A percentile compares a stretch with the other conserved stretches of the same genome.
Conservation (phyloP, 2,329 filamentous ascomycete genomes). For the Trichoderma sp. region DNA sequence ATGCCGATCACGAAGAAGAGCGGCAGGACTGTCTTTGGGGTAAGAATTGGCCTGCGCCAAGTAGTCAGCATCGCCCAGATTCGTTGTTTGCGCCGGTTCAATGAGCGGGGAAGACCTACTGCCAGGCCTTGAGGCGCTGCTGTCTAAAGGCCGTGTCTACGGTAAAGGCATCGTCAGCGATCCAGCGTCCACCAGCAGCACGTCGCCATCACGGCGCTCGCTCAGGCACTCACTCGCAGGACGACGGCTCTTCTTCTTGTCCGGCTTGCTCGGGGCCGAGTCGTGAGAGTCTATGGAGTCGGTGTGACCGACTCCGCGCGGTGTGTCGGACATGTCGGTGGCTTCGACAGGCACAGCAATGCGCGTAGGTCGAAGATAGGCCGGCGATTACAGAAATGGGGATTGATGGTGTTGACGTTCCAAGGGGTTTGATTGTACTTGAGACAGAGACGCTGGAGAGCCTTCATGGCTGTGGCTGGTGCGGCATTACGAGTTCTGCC, state of each 20-base stretch:
- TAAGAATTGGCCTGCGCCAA: constrained; percentile 76
- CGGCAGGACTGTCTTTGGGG: constrained; percentile 88
- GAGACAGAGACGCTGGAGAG: constrained; percentile 16
- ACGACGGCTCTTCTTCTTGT: constrained; percentile 88
- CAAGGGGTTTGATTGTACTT: constrained; percentile 20
- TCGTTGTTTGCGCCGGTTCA: not conserved
- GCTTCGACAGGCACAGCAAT: constrained; percentile 28
- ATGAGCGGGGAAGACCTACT: constrained; percentile 62
- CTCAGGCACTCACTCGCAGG: constrained; percentile 74
- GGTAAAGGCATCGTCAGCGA: constrained; percentile 10
- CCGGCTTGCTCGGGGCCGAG: constrained; percentile 52
- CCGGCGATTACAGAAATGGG: not conserved
- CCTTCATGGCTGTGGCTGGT: constrained; percentile 21
- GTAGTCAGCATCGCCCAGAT: constrained; percentile 41
- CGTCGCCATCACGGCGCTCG: constrained; percentile 11
- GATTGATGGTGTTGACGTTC: constrained; percentile 16
- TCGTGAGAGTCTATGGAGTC: constrained; percentile 60
- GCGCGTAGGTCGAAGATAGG: constrained; percentile 25
- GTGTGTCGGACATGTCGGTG: constrained; percentile 51
- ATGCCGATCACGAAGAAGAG: constrained; percentile 89
- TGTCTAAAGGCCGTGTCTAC: constrained; percentile 95
- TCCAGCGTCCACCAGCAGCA: not conserved
- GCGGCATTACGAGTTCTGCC: constrained; percentile 18
- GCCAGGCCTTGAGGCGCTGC: constrained; percentile 97
- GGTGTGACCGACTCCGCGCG: constrained; percentile 47